Conservation (phyloP, 352 stramenopile genomes). For the Aphanomyces astaci region DNA sequence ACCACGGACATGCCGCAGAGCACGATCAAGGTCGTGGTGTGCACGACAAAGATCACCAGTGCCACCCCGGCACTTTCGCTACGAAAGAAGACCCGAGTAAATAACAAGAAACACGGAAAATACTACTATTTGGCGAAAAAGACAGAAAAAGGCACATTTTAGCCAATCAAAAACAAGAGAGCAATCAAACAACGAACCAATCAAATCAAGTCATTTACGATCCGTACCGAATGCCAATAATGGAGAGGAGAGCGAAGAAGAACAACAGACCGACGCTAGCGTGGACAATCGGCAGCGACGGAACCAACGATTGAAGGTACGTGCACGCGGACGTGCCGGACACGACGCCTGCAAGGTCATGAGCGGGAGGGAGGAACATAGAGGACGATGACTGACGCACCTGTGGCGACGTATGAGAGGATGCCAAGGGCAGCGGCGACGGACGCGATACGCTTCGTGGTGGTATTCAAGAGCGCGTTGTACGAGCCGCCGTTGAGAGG, state of each 20-base stretch:
- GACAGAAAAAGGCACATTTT: not conserved
- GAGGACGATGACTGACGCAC: conserved; percentile 10
- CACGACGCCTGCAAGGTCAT: conserved; percentile 28
- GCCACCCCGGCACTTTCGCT: conserved; percentile 68
- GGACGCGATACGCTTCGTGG: conserved; percentile 75
- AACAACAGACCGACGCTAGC: conserved; percentile 45
- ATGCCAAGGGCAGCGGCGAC: conserved; percentile 76
- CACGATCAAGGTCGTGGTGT: conserved; percentile 56
- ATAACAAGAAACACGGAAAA: too few species aligned
- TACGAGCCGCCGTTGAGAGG: conserved; percentile 86
- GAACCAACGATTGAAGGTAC: conserved; percentile 67
- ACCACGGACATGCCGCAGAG: conserved; percentile 42
- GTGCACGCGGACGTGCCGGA: conserved; percentile 60
- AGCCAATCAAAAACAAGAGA: not conserved
- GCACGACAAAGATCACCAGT: conserved; percentile 73
- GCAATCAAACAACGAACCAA: too few species aligned
- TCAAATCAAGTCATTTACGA: not conserved
- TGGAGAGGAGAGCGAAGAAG: conserved; percentile 62
- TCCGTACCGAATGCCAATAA: conserved; percentile 49
- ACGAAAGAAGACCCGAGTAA: too few species aligned
- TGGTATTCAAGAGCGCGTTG: conserved; percentile 86
- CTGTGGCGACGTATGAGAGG: conserved; percentile 85
- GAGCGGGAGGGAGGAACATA: not conserved
- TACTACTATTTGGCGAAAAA: too few species aligned
- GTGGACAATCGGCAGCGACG: conserved; percentile 34